Conservation (phyloP, 345 rosid genomes). For the Citropsis articulata region DNA sequence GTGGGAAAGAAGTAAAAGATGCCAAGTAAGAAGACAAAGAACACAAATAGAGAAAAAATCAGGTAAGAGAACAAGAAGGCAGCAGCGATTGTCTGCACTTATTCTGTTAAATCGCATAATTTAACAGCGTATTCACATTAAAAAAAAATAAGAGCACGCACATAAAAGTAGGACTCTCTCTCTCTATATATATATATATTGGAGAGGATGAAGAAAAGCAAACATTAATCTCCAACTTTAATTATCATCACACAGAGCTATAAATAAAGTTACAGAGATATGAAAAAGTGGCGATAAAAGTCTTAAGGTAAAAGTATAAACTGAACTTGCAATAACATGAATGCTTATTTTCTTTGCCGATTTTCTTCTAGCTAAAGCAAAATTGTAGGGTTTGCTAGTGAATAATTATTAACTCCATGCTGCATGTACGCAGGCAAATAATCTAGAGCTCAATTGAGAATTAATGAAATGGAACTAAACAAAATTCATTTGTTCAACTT, state of each 20-base stretch:
- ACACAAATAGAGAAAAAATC: too few relatives aligned
- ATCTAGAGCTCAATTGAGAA: background rate
- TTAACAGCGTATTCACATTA: fast-evolving
- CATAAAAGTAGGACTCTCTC: too few relatives aligned
- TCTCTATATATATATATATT: too few relatives aligned
- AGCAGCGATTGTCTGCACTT: too few relatives aligned
- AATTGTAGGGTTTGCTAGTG: background rate
- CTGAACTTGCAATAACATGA: background rate
- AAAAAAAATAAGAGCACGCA: too few relatives aligned
- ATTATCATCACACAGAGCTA: background rate
- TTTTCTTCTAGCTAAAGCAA: background rate
- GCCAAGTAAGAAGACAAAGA: too few relatives aligned
- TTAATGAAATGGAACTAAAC: background rate
- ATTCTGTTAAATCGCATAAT: too few relatives aligned
- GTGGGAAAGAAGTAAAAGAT: too few relatives aligned
- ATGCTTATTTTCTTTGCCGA: background rate
- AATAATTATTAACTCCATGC: background rate
- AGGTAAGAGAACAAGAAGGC: too few relatives aligned
- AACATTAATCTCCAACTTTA: background rate
- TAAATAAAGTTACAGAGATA: background rate
- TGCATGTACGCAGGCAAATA: background rate
- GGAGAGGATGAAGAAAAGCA: background rate
- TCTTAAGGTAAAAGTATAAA: background rate
- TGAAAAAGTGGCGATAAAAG: background rate
- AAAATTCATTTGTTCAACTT: background rate